Base-by-base conservation (phyloP, 805 yeast genomes). In the Lachancea nothofagi region DNA sequence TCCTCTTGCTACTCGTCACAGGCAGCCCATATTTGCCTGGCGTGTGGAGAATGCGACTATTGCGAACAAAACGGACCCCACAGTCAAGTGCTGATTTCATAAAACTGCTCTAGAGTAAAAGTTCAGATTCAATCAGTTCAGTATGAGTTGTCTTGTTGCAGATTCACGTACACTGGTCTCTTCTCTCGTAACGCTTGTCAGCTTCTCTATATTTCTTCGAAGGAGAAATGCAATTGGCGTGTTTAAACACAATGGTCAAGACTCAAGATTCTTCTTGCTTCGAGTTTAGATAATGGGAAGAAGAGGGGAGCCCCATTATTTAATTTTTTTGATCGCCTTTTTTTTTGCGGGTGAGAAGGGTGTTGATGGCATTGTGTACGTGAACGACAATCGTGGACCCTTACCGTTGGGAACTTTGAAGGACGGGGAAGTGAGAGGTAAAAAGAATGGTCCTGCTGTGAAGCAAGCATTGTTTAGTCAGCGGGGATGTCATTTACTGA, bases 41-140 rank as follows among this genome's bases (percentile, higher is more conserved):
- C 18, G 34, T 20, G 18, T 20, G 26, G 34, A 20, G 21, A 21
- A 28, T 12, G 33, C 31, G 32, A 35, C 29, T 35, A 12, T 14
- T 12, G 22, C 29, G 30, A 21, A 32, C 15, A 23, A 29, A 38
- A 33, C 28, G 37, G 31, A 18, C 28, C 37, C 37, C 30, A 28
- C 37, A 32, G 24, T 29, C 42, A 24, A 20, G 21, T 12, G 25
- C 42, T 27, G 21, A 29, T 38, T 27, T 38, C 42, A 38, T 38
- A 22, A 32, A 33, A 38, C 36, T 21, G 25, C 36, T 32, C 36
- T 26, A 13, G n/a, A 7, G 18, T 17, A 14, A 15, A 29, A 23
- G 29, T 23, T 33, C 28, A 23, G 19, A 17, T 13, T 28, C 5
- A 5, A 28, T 7, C 18, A 28, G 18, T 29, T 27, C 30, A 14